These are phyloP conservation scores for Cystofilobasidium macerans DNA, from an alignment of 768 basidiomycete genomes.

Conservation along the genomic window DNA sequence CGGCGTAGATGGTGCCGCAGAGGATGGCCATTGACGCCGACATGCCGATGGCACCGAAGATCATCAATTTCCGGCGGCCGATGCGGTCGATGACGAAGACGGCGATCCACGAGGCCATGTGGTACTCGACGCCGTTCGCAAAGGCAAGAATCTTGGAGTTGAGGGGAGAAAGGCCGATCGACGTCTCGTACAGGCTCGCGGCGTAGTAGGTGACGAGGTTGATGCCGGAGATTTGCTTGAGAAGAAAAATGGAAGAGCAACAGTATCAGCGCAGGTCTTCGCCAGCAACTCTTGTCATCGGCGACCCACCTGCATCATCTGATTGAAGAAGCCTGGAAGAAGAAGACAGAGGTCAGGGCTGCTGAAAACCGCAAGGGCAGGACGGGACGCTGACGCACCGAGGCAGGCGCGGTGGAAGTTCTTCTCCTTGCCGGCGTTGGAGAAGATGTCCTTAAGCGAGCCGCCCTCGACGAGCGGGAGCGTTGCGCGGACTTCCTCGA, in stretches of 20 bases:
- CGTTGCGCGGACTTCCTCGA: slow-evolving; percentile 36
- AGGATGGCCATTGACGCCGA: slow-evolving; percentile 47
- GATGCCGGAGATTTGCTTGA: slow-evolving; percentile 45
- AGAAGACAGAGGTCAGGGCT: too few species aligned
- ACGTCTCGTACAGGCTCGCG: slow-evolving; percentile 28
- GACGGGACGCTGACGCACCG: slow-evolving; percentile 46
- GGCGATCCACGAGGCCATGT: slow-evolving; percentile 27
- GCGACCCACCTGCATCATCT: slow-evolving; percentile 59
- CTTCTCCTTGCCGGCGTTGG: slow-evolving; percentile 48
- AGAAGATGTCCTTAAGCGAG: slow-evolving; percentile 50
- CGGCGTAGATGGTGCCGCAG: slow-evolving; percentile 37
- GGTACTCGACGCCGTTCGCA: slow-evolving; percentile 32
- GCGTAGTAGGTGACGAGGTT: slow-evolving; percentile 48
- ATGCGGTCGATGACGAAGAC: slow-evolving; percentile 31
- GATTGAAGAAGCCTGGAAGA: too few species aligned
- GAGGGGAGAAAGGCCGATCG: slow-evolving; percentile 50
- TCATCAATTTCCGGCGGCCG: slow-evolving; percentile 34
- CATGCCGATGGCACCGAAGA: slow-evolving; percentile 28
- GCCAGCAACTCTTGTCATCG: too few species aligned
- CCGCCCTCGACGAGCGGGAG: slow-evolving; percentile 33
- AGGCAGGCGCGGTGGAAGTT: slow-evolving; percentile 52
- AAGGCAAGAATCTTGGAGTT: slow-evolving; percentile 47
- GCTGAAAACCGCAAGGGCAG: too few species aligned
- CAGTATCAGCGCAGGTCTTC: too few species aligned
- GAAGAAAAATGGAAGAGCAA: too few species aligned